These are phyloP conservation scores for Phytopythium kandeliae DNA, from an alignment of 352 stramenopile genomes.

Conservation along the genomic window DNA sequence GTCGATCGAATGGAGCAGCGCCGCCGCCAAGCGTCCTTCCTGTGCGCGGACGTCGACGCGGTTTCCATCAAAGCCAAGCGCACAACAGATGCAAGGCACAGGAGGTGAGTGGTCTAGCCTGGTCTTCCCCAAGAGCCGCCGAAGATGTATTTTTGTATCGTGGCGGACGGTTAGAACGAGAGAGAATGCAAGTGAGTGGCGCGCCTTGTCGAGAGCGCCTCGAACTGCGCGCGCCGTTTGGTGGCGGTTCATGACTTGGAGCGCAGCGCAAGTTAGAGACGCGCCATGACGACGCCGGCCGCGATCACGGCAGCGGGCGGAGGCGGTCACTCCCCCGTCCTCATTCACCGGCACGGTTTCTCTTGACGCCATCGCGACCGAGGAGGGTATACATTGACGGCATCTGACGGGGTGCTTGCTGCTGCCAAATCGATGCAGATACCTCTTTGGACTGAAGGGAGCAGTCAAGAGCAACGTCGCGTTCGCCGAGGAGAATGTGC, in stretches of 20 bases:
- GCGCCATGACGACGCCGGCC: background rate
- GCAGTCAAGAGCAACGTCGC: slow-evolving; percentile 76
- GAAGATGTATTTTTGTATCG: background rate
- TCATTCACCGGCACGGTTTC: slow-evolving; percentile 31
- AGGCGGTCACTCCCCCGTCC: slow-evolving; percentile 22
- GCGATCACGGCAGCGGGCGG: slow-evolving; percentile 10
- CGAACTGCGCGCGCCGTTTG: background rate
- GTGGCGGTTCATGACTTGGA: background rate
- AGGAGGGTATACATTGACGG: too few relatives aligned
- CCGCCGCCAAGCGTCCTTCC: too few relatives aligned
- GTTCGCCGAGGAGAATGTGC: slow-evolving; percentile 81
- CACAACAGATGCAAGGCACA: background rate
- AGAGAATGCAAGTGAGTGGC: background rate
- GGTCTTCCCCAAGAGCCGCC: background rate
- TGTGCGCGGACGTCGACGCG: too few relatives aligned
- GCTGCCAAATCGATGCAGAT: slow-evolving; percentile 15
- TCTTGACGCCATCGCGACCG: too few relatives aligned
- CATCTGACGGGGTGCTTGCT: background rate
- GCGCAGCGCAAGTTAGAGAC: background rate
- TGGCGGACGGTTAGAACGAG: background rate
- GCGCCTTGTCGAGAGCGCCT: background rate
- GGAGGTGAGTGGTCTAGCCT: too few relatives aligned
- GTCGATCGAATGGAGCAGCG: too few relatives aligned
- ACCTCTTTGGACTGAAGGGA: slow-evolving; percentile 85
- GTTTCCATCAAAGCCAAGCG: background rate